phyloP scores from a whole-genome alignment of 108 stramenopile species.

The Schizochytrium sp. region DNA sequence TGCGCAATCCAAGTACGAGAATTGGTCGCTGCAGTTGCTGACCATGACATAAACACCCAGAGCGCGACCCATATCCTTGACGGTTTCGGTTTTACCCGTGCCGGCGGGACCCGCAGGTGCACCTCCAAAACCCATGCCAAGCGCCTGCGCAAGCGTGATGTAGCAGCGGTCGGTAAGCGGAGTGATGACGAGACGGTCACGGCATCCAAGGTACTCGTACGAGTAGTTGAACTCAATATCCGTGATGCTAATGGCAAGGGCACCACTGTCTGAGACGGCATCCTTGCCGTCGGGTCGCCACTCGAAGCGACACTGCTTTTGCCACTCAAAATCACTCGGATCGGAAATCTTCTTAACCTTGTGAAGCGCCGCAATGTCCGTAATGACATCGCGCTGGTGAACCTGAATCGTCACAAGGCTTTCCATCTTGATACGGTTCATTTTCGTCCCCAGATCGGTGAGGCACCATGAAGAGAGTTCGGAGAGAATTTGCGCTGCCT shows the following conservation, averaged over 20 bases:
- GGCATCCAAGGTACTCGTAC: slow-evolving; percentile 82
- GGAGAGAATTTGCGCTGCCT: slow-evolving; percentile 58
- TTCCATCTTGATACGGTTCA: slow-evolving; percentile 78
- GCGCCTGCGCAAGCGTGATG: slow-evolving; percentile 82
- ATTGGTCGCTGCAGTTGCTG: slow-evolving; percentile 80
- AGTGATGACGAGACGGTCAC: slow-evolving; percentile 81
- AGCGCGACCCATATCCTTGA: slow-evolving; percentile 73
- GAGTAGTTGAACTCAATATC: slow-evolving; percentile 80
- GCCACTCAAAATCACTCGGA: slow-evolving; percentile 82
- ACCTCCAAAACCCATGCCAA: slow-evolving; percentile 82
- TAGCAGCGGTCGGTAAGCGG: slow-evolving; percentile 83
- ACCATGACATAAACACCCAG: slow-evolving; percentile 82
- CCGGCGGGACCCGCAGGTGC: slow-evolving; percentile 86
- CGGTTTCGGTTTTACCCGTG: slow-evolving; percentile 74
- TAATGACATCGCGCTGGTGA: slow-evolving; percentile 74
- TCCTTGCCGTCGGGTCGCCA: slow-evolving; percentile 70
- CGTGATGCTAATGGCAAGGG: slow-evolving; percentile 68
- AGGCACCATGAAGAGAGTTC: slow-evolving; percentile 79
- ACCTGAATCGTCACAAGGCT: slow-evolving; percentile 83
- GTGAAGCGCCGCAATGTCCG: slow-evolving; percentile 33
- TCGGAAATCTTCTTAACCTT: slow-evolving; percentile 51
- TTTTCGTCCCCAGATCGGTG: slow-evolving; percentile 68
- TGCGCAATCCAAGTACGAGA: slow-evolving; percentile 79
- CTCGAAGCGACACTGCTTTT: slow-evolving; percentile 80
- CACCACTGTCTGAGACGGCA: slow-evolving; percentile 64